Percentiles rank a stretch among this genome's conserved stretches.
Conservation (phyloP, 2,329 filamentous ascomycete genomes). For the Helminthosporium solani region DNA sequence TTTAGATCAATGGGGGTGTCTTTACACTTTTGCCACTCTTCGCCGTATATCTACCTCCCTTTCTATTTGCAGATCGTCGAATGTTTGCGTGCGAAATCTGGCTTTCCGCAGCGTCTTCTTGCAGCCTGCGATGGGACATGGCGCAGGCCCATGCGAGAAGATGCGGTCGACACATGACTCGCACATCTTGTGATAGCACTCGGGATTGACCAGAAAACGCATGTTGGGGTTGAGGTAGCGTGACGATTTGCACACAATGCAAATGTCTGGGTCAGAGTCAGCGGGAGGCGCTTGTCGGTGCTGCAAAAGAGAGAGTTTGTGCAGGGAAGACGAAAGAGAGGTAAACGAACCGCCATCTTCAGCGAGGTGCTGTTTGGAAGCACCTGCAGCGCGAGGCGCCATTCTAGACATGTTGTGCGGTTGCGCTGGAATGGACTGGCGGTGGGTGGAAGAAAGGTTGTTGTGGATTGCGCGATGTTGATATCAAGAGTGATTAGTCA, state of each 20-base stretch:
- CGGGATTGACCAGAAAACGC: slow-evolving; percentile 93
- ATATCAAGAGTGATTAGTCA: slow-evolving; percentile 6
- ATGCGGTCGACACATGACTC: slow-evolving; percentile 92
- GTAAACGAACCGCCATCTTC: slow-evolving; percentile 43
- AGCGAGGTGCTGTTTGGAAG: slow-evolving; percentile 28
- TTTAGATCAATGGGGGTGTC: slow-evolving; percentile 3
- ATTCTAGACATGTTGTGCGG: slow-evolving; percentile 38
- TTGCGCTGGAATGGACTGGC: slow-evolving; percentile 7
- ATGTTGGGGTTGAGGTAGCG: slow-evolving; percentile 94
- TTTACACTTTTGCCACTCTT: slow-evolving; percentile 64
- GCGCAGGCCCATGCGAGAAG: slow-evolving; percentile 86
- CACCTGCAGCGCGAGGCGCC: slow-evolving; percentile 27
- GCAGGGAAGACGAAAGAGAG: slow-evolving; percentile 32
- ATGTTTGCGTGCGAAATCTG: slow-evolving; percentile 84
- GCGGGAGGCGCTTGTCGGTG: slow-evolving; percentile 14
- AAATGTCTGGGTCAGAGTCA: slow-evolving; percentile 64
- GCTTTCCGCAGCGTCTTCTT: slow-evolving; percentile 80
- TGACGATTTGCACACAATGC: slow-evolving; percentile 95
- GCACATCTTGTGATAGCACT: slow-evolving; percentile 99
- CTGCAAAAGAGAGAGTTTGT: slow-evolving; percentile 31
- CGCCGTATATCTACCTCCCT: slow-evolving; percentile 89
- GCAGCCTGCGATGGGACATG: slow-evolving; percentile 89
- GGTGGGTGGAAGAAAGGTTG: neutral
- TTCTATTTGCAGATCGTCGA: slow-evolving; percentile 84
- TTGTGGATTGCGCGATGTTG: slow-evolving; percentile 3